A percentile compares a stretch with the other conserved stretches of the same genome.
These are phyloP conservation scores for Podaxis sp. DNA, from an alignment of 768 basidiomycete species.

Conservation along the genomic window DNA sequence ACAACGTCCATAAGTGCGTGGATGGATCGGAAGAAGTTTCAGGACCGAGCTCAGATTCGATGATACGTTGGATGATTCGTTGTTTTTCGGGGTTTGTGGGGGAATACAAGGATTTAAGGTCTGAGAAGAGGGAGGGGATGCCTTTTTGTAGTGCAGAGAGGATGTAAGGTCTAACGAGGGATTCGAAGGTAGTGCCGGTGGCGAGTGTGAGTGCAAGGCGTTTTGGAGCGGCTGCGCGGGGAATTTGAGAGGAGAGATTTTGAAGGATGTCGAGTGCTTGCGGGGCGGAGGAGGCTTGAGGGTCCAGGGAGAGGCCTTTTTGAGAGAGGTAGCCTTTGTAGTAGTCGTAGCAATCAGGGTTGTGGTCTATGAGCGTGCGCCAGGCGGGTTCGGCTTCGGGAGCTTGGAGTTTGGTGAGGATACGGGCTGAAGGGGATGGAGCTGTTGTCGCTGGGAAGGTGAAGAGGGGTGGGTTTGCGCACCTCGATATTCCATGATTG, in stretches of 20 bases:
- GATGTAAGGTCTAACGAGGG: slow-evolving; percentile 64
- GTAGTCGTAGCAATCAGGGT: slow-evolving; percentile 78
- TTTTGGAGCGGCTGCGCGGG: slow-evolving; percentile 65
- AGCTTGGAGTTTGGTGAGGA: slow-evolving; percentile 62
- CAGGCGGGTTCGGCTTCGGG: slow-evolving; percentile 80
- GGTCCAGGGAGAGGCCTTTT: slow-evolving; percentile 65
- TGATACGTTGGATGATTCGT: slow-evolving; percentile 61
- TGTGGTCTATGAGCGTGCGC: slow-evolving; percentile 76
- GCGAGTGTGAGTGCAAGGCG: slow-evolving; percentile 72
- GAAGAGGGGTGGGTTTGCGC: slow-evolving; percentile 7
- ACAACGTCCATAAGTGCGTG: slow-evolving; percentile 90
- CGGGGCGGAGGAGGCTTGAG: slow-evolving; percentile 20
- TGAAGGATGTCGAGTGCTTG: slow-evolving; percentile 55
- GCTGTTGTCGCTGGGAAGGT: slow-evolving; percentile 9
- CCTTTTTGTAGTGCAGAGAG: slow-evolving; percentile 70
- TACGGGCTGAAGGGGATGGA: slow-evolving; percentile 49
- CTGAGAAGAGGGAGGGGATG: slow-evolving; percentile 89
- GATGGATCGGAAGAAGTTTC: slow-evolving; percentile 53
- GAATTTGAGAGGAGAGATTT: slow-evolving; percentile 56
- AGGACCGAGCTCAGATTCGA: slow-evolving; percentile 37
- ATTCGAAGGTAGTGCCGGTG: slow-evolving; percentile 62
- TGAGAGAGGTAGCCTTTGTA: slow-evolving; percentile 70
- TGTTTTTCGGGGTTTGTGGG: slow-evolving; percentile 53
- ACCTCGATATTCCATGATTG: slow-evolving; percentile 70
- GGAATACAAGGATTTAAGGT: slow-evolving; percentile 80